These are phyloP conservation scores for Corymbia maculata DNA, from an alignment of 345 rosid species.

Conservation along the genomic window DNA sequence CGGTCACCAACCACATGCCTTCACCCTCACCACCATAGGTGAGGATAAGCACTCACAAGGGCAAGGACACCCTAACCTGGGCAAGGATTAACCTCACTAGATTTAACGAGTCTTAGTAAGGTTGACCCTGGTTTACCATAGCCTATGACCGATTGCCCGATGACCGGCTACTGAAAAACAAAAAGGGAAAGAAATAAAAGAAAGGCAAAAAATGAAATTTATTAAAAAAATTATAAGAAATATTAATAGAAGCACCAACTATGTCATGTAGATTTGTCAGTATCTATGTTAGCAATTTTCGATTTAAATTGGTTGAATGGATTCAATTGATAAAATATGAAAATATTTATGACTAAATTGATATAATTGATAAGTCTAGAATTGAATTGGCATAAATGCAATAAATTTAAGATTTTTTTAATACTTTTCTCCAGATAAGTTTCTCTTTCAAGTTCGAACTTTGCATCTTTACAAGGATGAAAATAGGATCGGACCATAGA, in stretches of 20 bases:
- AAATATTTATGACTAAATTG: too few species aligned
- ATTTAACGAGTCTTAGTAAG: too few species aligned
- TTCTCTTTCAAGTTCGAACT: neutral
- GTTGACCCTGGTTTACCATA: neutral
- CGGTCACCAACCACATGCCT: too few species aligned
- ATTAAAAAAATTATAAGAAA: too few species aligned
- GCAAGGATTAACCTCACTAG: neutral
- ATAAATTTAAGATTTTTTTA: fast-evolving
- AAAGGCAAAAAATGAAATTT: too few species aligned
- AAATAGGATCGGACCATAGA: neutral
- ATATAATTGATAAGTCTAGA: too few species aligned
- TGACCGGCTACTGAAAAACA: neutral
- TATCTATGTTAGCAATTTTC: fast-evolving
- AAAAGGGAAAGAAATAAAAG: too few species aligned
- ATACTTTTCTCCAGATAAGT: fast-evolving
- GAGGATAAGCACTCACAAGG: neutral
- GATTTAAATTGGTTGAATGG: fast-evolving
- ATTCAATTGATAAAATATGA: too few species aligned
- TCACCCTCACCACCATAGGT: neutral
- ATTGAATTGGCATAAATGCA: neutral
- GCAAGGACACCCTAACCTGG: neutral
- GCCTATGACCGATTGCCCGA: neutral
- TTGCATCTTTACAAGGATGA: neutral
- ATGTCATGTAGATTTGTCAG: too few species aligned
- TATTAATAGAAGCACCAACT: too few species aligned